phyloP scores from a whole-genome alignment of 768 basidiomycete genomes.

The Boletus patriciae region DNA sequence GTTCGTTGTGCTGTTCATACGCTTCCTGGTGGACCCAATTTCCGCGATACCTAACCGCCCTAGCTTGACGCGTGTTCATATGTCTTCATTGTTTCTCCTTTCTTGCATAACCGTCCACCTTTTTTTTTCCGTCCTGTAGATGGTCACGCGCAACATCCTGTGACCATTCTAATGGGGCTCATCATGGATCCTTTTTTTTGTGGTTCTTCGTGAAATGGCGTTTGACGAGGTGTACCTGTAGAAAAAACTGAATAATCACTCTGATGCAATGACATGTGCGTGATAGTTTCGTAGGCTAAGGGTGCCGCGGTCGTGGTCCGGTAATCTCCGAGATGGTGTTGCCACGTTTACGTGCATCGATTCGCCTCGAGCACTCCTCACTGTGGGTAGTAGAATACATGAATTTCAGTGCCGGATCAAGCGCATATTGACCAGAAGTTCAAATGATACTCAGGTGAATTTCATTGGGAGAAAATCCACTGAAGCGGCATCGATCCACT shows the following conservation, averaged over 20 bases:
- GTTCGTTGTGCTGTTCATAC: conserved; percentile 17
- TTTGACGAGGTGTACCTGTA: conserved; percentile 30
- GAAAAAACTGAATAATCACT: conserved; percentile 19
- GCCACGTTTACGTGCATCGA: too few relatives aligned
- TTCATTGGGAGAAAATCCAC: too few relatives aligned
- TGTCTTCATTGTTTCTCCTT: conserved; percentile 8
- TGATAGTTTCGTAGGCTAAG: too few relatives aligned
- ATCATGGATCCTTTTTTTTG: conserved; percentile 12
- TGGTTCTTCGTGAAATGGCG: conserved; percentile 11
- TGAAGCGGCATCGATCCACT: too few relatives aligned
- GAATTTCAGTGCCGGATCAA: too few relatives aligned
- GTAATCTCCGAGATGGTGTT: too few relatives aligned
- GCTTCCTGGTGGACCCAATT: conserved; percentile 7
- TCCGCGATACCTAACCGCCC: conserved; percentile 19
- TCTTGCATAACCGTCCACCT: conserved; percentile 25
- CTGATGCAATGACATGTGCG: background rate
- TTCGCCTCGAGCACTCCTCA: too few relatives aligned
- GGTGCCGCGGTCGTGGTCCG: too few relatives aligned
- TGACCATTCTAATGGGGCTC: conserved; percentile 10
- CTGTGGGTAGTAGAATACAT: too few relatives aligned
- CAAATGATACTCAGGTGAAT: too few relatives aligned
- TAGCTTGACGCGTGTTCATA: conserved; percentile 7
- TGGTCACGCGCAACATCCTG: conserved; percentile 4
- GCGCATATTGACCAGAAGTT: too few relatives aligned
- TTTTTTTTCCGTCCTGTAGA: background rate